A percentile compares a stretch with the other conserved stretches of the same genome.
Evolutionary conservation across 2,329 filamentous ascomycete species (phyloP).

Genomic region (Colletotrichum tofieldiae): DNA sequence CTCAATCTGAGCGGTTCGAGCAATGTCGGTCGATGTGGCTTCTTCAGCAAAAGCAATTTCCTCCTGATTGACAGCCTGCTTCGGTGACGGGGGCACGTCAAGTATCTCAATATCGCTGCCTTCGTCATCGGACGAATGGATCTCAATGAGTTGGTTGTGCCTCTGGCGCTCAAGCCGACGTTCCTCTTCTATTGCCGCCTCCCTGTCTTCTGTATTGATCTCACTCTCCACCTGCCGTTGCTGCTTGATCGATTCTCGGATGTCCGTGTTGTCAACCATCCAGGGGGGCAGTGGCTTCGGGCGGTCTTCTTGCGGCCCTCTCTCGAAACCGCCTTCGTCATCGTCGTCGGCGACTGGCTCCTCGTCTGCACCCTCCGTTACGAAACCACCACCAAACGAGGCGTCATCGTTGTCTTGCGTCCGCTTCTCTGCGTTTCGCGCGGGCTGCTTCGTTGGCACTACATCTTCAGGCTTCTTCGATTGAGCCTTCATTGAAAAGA

Average conservation of each 20-base stretch:
- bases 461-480: slow-evolving; percentile 20
- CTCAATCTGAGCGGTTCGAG: not conserved
- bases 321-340: slow-evolving; percentile 77
- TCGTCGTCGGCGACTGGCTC: slow-evolving; percentile 56
- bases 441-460: slow-evolving; percentile 32
- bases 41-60: slow-evolving; percentile 15
- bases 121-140: slow-evolving; percentile 74
- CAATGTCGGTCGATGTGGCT: slow-evolving; percentile 25
- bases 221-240: slow-evolving; percentile 70
- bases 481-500: slow-evolving; percentile 64
- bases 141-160: slow-evolving; percentile 70
- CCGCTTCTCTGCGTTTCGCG: slow-evolving; percentile 6
- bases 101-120: slow-evolving; percentile 72
- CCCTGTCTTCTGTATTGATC: slow-evolving; percentile 76
- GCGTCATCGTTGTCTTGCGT: slow-evolving; percentile 43
- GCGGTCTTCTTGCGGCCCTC: slow-evolving; percentile 59
- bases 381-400: slow-evolving; percentile 55
- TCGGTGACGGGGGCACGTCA: slow-evolving; percentile 60
- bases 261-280: slow-evolving; percentile 77
- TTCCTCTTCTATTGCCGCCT: slow-evolving; percentile 71
- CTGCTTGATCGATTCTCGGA: slow-evolving; percentile 74
- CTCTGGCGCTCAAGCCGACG: slow-evolving; percentile 60
- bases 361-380: slow-evolving; percentile 48
- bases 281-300: slow-evolving; percentile 81
- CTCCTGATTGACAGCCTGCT: slow-evolving; percentile 40